Conservation (phyloP, 805 yeast species). For the Saturnispora hagleri region DNA sequence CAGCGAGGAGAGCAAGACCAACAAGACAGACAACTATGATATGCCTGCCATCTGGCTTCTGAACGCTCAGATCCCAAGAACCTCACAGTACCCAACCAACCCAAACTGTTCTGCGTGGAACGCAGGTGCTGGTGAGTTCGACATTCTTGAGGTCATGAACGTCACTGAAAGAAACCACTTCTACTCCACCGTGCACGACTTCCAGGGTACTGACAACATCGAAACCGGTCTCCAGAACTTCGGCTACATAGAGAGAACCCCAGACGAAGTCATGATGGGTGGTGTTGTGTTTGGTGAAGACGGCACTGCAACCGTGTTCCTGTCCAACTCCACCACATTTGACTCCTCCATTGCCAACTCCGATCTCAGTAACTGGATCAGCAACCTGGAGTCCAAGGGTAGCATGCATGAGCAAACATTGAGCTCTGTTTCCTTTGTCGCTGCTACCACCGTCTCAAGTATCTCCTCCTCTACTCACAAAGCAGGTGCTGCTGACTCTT, state of each 20-base stretch:
- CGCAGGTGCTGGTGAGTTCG: constrained; percentile 74
- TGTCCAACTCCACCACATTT: constrained; percentile 45
- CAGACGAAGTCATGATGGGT: constrained; percentile 46
- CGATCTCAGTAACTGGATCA: constrained; percentile 39
- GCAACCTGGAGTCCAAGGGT: constrained; percentile 18
- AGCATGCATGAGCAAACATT: constrained; percentile 18
- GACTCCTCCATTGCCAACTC: constrained; percentile 36
- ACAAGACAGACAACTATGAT: constrained; percentile 36
- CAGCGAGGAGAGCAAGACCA: constrained; percentile 31
- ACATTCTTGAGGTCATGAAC: constrained; percentile 67
- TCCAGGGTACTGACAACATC: constrained; percentile 60
- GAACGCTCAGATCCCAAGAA: constrained; percentile 61
- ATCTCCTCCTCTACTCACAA: neutral
- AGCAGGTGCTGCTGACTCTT: neutral
- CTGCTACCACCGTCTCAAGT: constrained; percentile 1
- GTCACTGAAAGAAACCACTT: constrained; percentile 45
- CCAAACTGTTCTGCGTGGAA: constrained; percentile 68
- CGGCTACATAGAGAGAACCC: constrained; percentile 51
- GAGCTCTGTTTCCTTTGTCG: constrained; percentile 10
- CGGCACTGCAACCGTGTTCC: constrained; percentile 53
- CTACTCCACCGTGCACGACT: constrained; percentile 65
- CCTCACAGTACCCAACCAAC: constrained; percentile 57
- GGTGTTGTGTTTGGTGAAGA: constrained; percentile 61
- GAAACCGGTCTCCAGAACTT: constrained; percentile 48
- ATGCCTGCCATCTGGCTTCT: constrained; percentile 73